These are phyloP conservation scores for Neodidymelliopsis sp. DNA, from an alignment of 2,329 filamentous ascomycete genomes.

Conservation along the genomic window DNA sequence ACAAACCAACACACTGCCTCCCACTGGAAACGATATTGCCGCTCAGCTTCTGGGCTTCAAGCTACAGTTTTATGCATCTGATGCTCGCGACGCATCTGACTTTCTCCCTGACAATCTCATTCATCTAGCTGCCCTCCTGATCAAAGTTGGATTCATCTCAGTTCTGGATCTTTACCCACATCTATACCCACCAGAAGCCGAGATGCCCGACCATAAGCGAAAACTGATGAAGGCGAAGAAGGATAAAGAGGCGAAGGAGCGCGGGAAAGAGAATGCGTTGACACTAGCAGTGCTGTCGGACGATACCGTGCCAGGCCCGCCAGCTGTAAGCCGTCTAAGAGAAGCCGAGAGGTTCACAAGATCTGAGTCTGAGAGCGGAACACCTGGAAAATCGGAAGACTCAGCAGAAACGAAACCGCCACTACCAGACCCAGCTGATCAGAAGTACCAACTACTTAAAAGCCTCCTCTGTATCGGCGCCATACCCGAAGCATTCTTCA, in stretches of 20 bases:
- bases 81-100: conserved; percentile 76
- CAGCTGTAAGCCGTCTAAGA: conserved; percentile 52
- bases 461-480: conserved; percentile 90
- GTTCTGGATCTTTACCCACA: conserved; percentile 90
- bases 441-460: conserved; percentile 85
- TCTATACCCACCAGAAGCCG: conserved; percentile 82
- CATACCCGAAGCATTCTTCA: conserved; percentile 89
- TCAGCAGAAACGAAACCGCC: conserved; percentile 55
- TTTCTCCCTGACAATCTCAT: conserved; percentile 90
- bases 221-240: conserved; percentile 70
- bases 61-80: conserved; percentile 89
- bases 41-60: conserved; percentile 98
- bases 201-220: conserved; percentile 77
- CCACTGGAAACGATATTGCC: conserved; percentile 85
- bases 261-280: conserved; percentile 80
- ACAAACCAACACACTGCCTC: conserved; percentile 80
- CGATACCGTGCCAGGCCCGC: conserved; percentile 68
- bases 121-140: conserved; percentile 86
- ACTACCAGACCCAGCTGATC: conserved; percentile 79
- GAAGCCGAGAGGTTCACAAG: conserved; percentile 63
- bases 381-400: conserved; percentile 51
- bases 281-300: conserved; percentile 86
- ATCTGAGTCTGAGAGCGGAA: conserved; percentile 54
- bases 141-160: conserved; percentile 97
- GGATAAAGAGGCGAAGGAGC: conserved; percentile 75